Evolutionary conservation across 2,329 filamentous ascomycete species (phyloP), one percentile per base, ranked within the genome.

Genomic region (Phialophora verrucosa): DNA sequence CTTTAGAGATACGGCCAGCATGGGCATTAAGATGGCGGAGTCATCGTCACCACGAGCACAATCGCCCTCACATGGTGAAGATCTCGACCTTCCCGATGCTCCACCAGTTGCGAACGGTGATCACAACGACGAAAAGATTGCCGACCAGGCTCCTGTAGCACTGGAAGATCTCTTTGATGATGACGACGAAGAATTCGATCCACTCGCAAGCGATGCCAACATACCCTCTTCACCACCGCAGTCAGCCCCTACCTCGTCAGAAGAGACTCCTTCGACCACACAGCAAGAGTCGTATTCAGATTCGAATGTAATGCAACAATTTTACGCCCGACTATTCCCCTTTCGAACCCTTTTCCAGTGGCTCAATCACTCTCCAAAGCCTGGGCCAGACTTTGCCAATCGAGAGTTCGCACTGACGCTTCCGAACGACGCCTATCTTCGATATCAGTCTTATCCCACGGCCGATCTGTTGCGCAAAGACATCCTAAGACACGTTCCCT

Each of bases 361-460:
- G 95, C 87, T 99, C 56, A 99, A 98, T 76, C 95, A 98, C 79
- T 92, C 91, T 62, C 90, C 92, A 6, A 88, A 88, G 6, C 93
- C 95, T 0, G 90, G 90, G 4, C 90, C 89, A 71, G 93, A 98
- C 79, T 98, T 98, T 80, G 88, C 85, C 31, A 91, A 98, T 77
- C 90, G 95, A 75, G 95, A 99, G 78, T 98, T 99, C 77, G 93
- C 95, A 20, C 94, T 98, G 76, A 97, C 93, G 1, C 85, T 98
- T n/a, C 89, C 90, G 66, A 96, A 93, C 75, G 93, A 97, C 72
- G 91, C 91, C 49, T 97, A 97, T 78, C 85, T 97, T 32, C 90
- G 95, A 76, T 99, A 98, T 77, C 92, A 97, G 77, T 93, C 89
- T 31, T 92, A 90, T 72, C 81, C 85, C 12, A 88, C 87, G 5